A percentile compares a stretch with the other conserved stretches of the same genome.
These are phyloP conservation scores for Penicilliopsis zonata DNA, from an alignment of 495 filamentous ascomycete species.

Conservation along the genomic window DNA sequence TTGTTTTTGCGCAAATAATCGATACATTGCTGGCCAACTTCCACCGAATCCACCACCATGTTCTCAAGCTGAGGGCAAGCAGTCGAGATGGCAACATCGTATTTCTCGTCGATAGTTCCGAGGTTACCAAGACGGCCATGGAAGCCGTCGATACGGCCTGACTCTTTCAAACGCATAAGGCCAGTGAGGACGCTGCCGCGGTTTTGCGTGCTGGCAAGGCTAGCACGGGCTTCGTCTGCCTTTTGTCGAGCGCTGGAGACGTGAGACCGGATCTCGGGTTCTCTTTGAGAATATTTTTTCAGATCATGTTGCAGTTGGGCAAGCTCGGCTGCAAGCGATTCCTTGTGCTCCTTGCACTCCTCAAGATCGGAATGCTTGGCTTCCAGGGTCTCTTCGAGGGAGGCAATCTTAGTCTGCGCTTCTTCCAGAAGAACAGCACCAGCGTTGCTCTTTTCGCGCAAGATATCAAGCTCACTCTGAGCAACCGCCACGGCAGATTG, in stretches of 20 bases:
- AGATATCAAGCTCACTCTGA: constrained; percentile 84
- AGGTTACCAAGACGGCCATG: constrained; percentile 92
- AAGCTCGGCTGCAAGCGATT: constrained; percentile 61
- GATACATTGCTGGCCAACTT: constrained; percentile 93
- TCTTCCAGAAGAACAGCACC: constrained; percentile 75
- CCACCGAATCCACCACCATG: constrained; percentile 89
- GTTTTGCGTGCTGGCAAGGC: constrained; percentile 76
- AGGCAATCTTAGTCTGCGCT: constrained; percentile 62
- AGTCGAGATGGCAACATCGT: constrained; percentile 94
- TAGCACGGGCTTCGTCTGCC: constrained; percentile 88
- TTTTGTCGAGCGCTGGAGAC: constrained; percentile 84
- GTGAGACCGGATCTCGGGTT: constrained; percentile 67
- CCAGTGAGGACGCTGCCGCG: constrained; percentile 86
- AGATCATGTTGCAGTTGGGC: constrained; percentile 58
- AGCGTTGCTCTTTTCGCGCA: constrained; percentile 77
- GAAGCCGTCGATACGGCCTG: constrained; percentile 91
- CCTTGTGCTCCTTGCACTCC: constrained; percentile 59
- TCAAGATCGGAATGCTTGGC: constrained; percentile 65
- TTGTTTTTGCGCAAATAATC: constrained; percentile 96
- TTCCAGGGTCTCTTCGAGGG: constrained; percentile 55
- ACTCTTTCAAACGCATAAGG: constrained; percentile 89
- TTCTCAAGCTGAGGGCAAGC: constrained; percentile 87
- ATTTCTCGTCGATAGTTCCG: constrained; percentile 87
- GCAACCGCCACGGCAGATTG: constrained; percentile 87
- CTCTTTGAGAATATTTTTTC: constrained; percentile 56